A percentile compares a stretch with the other conserved stretches of the same genome.
Conservation (phyloP, 2,329 filamentous ascomycete species). For the Chrysosporium keratinophilum region DNA sequence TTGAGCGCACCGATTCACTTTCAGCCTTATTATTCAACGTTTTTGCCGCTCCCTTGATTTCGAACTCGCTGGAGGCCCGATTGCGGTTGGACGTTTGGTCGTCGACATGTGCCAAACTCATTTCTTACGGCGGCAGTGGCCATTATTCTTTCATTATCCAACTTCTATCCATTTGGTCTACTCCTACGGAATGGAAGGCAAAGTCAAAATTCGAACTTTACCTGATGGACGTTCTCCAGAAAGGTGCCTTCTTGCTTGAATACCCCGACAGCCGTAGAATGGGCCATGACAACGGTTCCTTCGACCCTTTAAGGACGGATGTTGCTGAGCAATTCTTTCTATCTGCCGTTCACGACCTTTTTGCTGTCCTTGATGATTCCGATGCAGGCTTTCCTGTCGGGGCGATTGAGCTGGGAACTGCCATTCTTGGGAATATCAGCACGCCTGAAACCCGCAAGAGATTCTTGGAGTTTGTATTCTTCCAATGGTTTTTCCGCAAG, state of each 20-base stretch:
- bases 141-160: slow-evolving; percentile 72
- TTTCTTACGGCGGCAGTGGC: slow-evolving; percentile 63
- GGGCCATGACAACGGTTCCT: slow-evolving; percentile 59
- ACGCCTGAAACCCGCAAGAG: slow-evolving; percentile 60
- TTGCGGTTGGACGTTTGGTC: slow-evolving; percentile 80
- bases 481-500: slow-evolving; percentile 83
- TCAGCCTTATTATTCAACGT: slow-evolving; percentile 78
- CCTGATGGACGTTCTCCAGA: slow-evolving; percentile 86
- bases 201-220: slow-evolving; percentile 86
- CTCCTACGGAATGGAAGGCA: slow-evolving; percentile 80
- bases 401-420: slow-evolving; percentile 71
- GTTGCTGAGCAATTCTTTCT: slow-evolving; percentile 83
- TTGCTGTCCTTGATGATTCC: slow-evolving; percentile 75
- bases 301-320: slow-evolving; percentile 61
- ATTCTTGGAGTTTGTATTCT: slow-evolving; percentile 73
- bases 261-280: slow-evolving; percentile 65
- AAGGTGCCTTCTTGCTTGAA: slow-evolving; percentile 82
- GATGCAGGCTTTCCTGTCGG: slow-evolving; percentile 81
- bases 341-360: slow-evolving; percentile 66
- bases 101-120: slow-evolving; percentile 70
- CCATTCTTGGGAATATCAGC: slow-evolving; percentile 64
- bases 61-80: slow-evolving; percentile 69
- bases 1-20: slow-evolving; percentile 78
- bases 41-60: slow-evolving; percentile 75
- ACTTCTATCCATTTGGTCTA: slow-evolving; percentile 77